Evolutionary conservation across 2,329 filamentous ascomycete genomes (phyloP), one percentile per base, ranked within the genome.

Genomic region (Aspergillus neotritici): DNA sequence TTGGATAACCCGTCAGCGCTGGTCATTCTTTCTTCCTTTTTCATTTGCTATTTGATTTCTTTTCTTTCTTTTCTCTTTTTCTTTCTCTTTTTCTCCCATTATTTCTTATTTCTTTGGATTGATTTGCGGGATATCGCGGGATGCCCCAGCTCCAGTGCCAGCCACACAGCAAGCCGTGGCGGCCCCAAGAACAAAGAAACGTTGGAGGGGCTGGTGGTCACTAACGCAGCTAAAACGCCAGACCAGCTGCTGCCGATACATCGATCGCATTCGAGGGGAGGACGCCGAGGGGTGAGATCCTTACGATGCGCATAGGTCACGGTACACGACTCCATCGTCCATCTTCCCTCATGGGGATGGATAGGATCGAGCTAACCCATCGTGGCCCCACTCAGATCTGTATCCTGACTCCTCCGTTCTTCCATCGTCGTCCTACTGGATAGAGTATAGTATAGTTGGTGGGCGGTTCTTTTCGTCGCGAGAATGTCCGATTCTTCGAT

Each of bases 151-250:
- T 25, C 21, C 21, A 25, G 21, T 25, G 21, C 37, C 37, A 48
- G 46, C 52, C 46, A 54, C 50, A 36, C 35, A 39, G 47, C 48
- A 35, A n/a, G 32, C 40, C 40, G 44, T 41, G 42, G 43, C 40
- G 42, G 21, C 3, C 21, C 7, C 21, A 25, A 25, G 21, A 25
- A 25, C 21, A 25, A 25, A 25, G 21, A 25, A 25, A 8, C 7
- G 6, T 8, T 25, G 21, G 21, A 25, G 21, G 21, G 21, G 21
- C 21, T 25, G 21, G 21, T 25, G 21, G 21, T 9, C 21, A 25
- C 21, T 25, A 25, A 25, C 21, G 21, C 21, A 25, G 21, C 21
- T 25, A 8, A 25, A 25, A 25, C 21, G 3, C 21, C 7, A 25
- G 21, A 25, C 21, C 21, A 25, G 6, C 21, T 25, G 21, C 21